These are phyloP conservation scores for Fusarium compactum DNA, from an alignment of 2,329 filamentous ascomycete species.

Conservation along the genomic window DNA sequence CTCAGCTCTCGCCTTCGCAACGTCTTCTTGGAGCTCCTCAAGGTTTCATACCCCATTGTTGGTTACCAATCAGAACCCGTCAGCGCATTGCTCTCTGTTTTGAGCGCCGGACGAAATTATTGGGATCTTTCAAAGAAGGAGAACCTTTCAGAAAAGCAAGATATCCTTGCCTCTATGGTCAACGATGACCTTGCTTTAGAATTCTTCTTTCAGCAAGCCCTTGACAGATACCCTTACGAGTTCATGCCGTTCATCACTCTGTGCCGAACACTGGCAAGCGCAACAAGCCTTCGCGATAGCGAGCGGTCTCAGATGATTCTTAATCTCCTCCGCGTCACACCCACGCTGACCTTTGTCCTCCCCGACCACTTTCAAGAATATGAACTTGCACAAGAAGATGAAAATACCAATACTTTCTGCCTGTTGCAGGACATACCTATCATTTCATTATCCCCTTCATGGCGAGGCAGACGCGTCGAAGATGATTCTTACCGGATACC, in stretches of 20 bases:
- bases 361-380: constrained; percentile 79
- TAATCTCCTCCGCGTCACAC: constrained; percentile 74
- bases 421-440: constrained; percentile 74
- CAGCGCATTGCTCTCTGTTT: constrained; percentile 71
- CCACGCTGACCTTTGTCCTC: constrained; percentile 82
- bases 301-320: constrained; percentile 65
- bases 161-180: constrained; percentile 52
- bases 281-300: constrained; percentile 49
- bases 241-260: constrained; percentile 81
- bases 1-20: constrained; percentile 73
- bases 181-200: constrained; percentile 63
- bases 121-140: constrained; percentile 62
- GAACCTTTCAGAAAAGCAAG: constrained; percentile 50
- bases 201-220: constrained; percentile 74
- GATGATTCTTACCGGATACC: constrained; percentile 72
- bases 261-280: constrained; percentile 70
- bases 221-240: constrained; percentile 87
- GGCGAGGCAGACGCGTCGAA: constrained; percentile 58
- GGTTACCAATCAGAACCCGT: constrained; percentile 81
- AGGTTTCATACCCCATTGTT: constrained; percentile 73
- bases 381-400: constrained; percentile 83
- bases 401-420: constrained; percentile 83
- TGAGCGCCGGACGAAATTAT: constrained; percentile 67
- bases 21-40: constrained; percentile 77
- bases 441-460: constrained; percentile 64